Conservation (phyloP, 192 early-diverging fungal genomes). For the Coemansia guatemalensis region DNA sequence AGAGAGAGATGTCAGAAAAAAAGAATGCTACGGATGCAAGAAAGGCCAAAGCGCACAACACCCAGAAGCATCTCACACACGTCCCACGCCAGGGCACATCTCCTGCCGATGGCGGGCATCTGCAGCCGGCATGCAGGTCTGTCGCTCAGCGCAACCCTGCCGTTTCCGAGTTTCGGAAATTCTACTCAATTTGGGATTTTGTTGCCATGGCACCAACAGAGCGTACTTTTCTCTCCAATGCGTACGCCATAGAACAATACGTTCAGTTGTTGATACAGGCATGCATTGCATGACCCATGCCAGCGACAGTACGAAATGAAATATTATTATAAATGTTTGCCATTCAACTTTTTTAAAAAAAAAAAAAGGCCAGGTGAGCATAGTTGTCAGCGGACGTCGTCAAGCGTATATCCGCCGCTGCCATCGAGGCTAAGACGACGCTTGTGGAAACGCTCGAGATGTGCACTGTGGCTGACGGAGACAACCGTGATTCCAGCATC, state of each 20-base stretch:
- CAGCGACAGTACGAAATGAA: background rate
- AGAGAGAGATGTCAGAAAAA: background rate
- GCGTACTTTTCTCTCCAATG: background rate
- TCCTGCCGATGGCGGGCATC: background rate
- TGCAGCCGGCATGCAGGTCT: background rate
- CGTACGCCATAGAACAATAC: background rate
- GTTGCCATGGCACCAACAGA: background rate
- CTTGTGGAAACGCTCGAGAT: constrained; percentile 56
- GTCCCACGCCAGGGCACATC: background rate
- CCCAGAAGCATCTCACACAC: background rate
- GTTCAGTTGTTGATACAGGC: background rate
- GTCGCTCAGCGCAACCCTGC: background rate
- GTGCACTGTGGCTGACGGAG: constrained; percentile 82
- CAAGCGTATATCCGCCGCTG: constrained; percentile 29
- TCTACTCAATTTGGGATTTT: background rate
- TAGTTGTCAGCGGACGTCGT: constrained; percentile 1
- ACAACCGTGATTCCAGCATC: constrained; percentile 77
- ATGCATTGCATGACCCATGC: background rate
- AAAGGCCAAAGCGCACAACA: constrained; percentile 1
- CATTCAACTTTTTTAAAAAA: background rate
- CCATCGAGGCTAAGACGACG: constrained; percentile 43
- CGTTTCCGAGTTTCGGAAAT: background rate
- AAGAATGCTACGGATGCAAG: background rate
- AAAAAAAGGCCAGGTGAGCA: background rate
- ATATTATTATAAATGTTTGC: background rate